Evolutionary conservation across 106 monocot genomes (phyloP), one percentile per base, ranked within the genome.

Genomic region (Dioscorea zingiberensis): DNA sequence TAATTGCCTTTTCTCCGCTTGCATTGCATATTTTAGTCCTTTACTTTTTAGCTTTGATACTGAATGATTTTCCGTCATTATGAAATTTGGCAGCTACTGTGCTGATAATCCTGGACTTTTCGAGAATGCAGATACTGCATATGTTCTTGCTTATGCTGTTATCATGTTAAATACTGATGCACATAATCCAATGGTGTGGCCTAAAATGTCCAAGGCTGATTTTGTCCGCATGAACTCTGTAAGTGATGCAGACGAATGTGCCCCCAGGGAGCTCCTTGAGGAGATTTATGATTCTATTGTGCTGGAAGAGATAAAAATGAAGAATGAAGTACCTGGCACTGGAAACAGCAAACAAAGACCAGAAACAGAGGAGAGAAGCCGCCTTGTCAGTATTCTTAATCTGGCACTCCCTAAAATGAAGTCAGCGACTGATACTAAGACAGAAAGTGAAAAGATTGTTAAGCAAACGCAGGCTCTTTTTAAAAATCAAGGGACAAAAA

Each of bases 121-220:
- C 66, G 86, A 86, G 73, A 98, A 81, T 72, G 98, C 98, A 27
- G 98, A 98, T 67, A 84, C 86, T 55, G 98, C 93, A 16, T 98
- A 98, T 82, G 81, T 93, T 78, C 84, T 98, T 62, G 92, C 98
- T 58, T 98, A 98, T 82, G 83, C 98, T 38, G 92, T 88, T 57
- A 93, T 98, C 57, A 87, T 98, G 93, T 74, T 98, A 69, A 98
- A 98, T 76, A 93, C 98, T 48, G 98, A 98, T 80, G 98, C 98
- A 25, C 93, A 98, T 60, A 98, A 93, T 71, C 92, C 86, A 54
- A 89, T 93, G 89, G 88, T 98, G 24, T 93, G 79, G 88, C 86
- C 92, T 47, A 98, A 98, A 72, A 98, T 98, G 98, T 84, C 98
- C 28, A 98, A 93, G 69, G 73, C 82, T 55, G 98, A 98, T 60